Base-by-base conservation (phyloP, 345 rosid genomes). In the Erucastrum elatum region DNA sequence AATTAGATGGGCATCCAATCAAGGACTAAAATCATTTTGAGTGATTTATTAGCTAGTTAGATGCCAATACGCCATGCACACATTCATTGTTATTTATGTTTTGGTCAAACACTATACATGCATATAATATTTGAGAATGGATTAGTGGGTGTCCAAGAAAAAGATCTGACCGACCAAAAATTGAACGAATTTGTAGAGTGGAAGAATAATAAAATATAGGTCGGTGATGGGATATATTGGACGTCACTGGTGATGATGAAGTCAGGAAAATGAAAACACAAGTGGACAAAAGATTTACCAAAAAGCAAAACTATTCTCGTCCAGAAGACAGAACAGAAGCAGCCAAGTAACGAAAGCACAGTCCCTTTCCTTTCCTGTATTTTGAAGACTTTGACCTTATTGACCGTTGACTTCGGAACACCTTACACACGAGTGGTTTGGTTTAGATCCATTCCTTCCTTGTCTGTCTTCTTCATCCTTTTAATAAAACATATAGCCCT, bases 321-420 rank as follows among this genome's bases (percentile, higher is more conserved):
- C 70, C 34, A 68, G 7, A 77, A 12, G 44, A 55, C 56, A 56
- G 66, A 7, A 62, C 37, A 62, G 26, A 51, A 49, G 64, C 49
- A 53, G 59, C 35, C 6, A 33, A 78, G 67, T 78, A 58, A 6
- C 64, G 25, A 73, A 72, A 59, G 72, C 68, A 58, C 69, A 73
- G 27, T 65, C 71, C 62, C 8, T 65, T 78, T 72, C 72, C 41
- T 65, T 78, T 72, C 72, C 55, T 66, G 69, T 72, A 25, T 59
- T 66, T 72, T 12, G 34, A 69, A 68, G 78, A 75, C 78, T 69
- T 80, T 74, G 82, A 79, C 82, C 16, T 46, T 64, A 73, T 35
- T 73, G 75, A 79, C 78, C 82, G 62, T 74, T 68, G 82, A 79
- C 82, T 11, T 68, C 75, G 2, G 8, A 59, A 79, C 63, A 13